phyloP scores from a whole-genome alignment of 495 filamentous ascomycete genomes.

The Trichodelitschia bisporula region DNA sequence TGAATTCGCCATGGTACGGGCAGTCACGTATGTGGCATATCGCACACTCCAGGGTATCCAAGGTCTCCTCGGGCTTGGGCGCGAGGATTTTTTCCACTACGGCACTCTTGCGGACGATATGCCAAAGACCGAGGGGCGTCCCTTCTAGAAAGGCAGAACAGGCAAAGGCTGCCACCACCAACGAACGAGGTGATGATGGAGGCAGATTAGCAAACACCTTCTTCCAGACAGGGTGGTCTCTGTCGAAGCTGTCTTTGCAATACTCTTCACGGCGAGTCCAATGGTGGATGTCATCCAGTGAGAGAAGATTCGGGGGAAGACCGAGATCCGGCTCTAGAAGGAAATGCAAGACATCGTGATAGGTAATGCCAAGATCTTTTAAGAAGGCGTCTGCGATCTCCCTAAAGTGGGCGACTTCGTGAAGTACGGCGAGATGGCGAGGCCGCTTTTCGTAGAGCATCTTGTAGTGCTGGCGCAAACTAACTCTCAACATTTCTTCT shows the following conservation, averaged over 20 bases:
- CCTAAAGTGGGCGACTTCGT: slow-evolving; percentile 8
- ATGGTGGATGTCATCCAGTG: slow-evolving; percentile 1
- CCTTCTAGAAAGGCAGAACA: slow-evolving; percentile 11
- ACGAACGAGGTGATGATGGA: slow-evolving; percentile 3
- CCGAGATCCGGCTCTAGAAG: slow-evolving; percentile 1
- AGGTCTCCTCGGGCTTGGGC: not conserved
- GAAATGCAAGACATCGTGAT: slow-evolving; percentile 7
- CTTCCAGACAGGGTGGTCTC: slow-evolving; percentile 9
- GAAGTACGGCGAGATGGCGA: slow-evolving; percentile 4
- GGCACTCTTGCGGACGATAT: slow-evolving; percentile 9
- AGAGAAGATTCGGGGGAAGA: not conserved
- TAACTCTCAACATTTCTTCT: slow-evolving; percentile 4
- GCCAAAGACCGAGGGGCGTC: slow-evolving; percentile 12
- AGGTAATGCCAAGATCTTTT: slow-evolving; percentile 12
- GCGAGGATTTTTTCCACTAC: not conserved
- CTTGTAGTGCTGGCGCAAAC: slow-evolving; percentile 3
- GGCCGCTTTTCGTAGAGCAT: slow-evolving; percentile 3
- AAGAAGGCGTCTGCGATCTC: slow-evolving; percentile 10
- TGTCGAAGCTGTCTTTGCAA: slow-evolving; percentile 14
- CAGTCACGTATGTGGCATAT: slow-evolving; percentile 11
- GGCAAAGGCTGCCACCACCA: slow-evolving; percentile 8
- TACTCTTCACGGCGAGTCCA: slow-evolving; percentile 7
- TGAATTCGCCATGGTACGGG: slow-evolving; percentile 12
- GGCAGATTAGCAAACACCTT: slow-evolving; percentile 8
- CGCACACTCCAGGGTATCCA: slow-evolving; percentile 5